phyloP scores from a whole-genome alignment of 345 rosid species.

The Streptanthus diversifolius region DNA sequence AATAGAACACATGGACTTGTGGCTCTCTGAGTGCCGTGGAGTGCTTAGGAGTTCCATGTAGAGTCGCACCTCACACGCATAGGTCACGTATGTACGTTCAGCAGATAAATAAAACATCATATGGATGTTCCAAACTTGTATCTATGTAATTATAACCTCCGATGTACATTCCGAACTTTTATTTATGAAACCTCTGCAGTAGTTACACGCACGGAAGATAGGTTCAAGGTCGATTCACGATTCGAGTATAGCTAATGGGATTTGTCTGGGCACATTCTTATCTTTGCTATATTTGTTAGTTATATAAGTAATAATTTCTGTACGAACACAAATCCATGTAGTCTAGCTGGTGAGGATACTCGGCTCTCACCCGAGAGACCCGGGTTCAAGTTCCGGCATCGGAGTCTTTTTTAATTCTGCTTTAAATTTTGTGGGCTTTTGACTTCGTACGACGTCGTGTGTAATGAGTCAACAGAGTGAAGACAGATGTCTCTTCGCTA shows the following conservation, averaged over 20 bases:
- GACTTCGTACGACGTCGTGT: background rate
- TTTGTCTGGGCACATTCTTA: too few relatives aligned
- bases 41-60: conserved; percentile 20
- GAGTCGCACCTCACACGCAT: background rate
- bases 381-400: conserved; percentile 65
- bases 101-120: background rate
- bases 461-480: conserved; percentile 3
- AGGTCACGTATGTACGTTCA: background rate
- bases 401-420: too few relatives aligned
- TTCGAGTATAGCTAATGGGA: background rate
- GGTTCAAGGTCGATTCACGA: background rate
- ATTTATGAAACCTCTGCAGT: background rate
- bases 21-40: conserved; percentile 77
- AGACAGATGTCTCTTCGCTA: conserved; percentile 17
- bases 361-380: conserved; percentile 73
- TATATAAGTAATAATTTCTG: too few relatives aligned
- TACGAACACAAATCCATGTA: conserved; percentile 2
- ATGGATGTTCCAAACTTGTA: conserved; percentile 18
- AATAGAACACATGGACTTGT: conserved; percentile 75
- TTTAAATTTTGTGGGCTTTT: background rate
- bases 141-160: background rate
- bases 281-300: too few relatives aligned
- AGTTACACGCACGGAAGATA: background rate
- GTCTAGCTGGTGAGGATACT: conserved; percentile 64
- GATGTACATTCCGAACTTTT: background rate